phyloP scores from a whole-genome alignment of 2,329 filamentous ascomycete genomes.

The Onygenales sp. region DNA sequence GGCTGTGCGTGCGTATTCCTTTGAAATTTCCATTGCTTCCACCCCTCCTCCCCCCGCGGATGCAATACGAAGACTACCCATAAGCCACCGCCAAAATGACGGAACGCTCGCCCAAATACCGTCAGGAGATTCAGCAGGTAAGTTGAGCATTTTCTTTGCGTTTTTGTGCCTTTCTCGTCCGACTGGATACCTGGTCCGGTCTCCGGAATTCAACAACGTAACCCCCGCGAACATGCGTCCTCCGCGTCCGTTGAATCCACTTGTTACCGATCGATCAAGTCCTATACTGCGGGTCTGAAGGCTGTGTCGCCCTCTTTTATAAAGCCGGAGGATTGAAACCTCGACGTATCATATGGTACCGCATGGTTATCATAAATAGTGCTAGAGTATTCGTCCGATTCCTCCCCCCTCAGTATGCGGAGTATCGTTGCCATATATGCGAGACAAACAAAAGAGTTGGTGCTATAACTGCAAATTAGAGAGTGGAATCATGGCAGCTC shows the following conservation, averaged over 20 bases:
- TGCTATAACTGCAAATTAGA: no score
- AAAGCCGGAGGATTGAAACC: neutral
- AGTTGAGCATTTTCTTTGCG: conserved; percentile 24
- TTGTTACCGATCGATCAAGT: no score
- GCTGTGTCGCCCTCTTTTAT: neutral
- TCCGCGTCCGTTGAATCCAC: no score
- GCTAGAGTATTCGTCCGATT: neutral
- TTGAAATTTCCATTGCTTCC: neutral
- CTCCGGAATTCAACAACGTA: neutral
- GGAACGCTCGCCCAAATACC: conserved; percentile 75
- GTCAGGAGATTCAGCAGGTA: conserved; percentile 97
- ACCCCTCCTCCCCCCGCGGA: neutral
- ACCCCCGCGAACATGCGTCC: no score
- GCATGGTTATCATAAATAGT: neutral
- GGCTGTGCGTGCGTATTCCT: neutral
- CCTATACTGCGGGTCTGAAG: neutral
- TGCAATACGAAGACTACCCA: neutral
- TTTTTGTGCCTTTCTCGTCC: neutral
- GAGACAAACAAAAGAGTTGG: no score
- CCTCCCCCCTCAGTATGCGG: neutral
- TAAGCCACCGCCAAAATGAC: conserved; percentile 47
- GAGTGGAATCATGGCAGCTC: no score
- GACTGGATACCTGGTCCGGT: neutral
- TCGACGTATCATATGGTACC: neutral
- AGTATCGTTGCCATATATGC: neutral